These are phyloP conservation scores for Syncephalastrum sp. DNA, from an alignment of 371 early-diverging fungal species.

Conservation along the genomic window DNA sequence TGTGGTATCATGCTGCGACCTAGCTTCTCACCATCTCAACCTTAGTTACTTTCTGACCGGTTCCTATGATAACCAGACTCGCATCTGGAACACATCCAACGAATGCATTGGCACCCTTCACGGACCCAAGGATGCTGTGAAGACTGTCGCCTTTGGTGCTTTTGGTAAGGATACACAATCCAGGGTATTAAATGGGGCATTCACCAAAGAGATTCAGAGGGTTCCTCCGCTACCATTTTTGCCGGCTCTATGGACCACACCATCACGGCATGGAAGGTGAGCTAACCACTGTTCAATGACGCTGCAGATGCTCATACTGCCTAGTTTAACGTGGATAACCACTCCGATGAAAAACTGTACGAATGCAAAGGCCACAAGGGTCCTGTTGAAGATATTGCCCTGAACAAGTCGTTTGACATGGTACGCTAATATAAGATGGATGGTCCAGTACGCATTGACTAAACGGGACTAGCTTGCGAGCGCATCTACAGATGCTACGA, in stretches of 20 bases:
- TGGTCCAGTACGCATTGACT: too few species aligned
- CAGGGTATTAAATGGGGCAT: not conserved
- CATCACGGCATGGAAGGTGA: conserved; percentile 25
- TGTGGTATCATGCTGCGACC: not conserved
- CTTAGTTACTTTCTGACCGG: conserved; percentile 71
- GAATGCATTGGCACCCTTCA: conserved; percentile 68
- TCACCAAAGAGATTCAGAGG: not conserved
- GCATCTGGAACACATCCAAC: conserved; percentile 80
- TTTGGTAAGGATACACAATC: conserved; percentile 15
- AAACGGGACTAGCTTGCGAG: conserved; percentile 63
- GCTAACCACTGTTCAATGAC: not conserved
- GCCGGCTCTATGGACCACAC: conserved; percentile 52
- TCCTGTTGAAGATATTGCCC: conserved; percentile 56
- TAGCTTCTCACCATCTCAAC: not conserved
- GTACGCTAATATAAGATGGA: too few species aligned
- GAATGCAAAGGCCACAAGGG: conserved; percentile 83
- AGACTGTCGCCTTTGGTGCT: conserved; percentile 48
- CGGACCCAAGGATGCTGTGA: conserved; percentile 76
- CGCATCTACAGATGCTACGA: conserved; percentile 76
- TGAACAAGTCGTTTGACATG: conserved; percentile 20
- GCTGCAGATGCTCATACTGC: too few species aligned
- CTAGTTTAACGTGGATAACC: not conserved
- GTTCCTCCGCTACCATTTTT: conserved; percentile 15
- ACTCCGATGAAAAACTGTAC: conserved; percentile 36
- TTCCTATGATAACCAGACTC: conserved; percentile 81